Percentiles rank a stretch among this genome's conserved stretches.
These are phyloP conservation scores for Plasmodium yoelii DNA, from an alignment of 169 alveolate genomes.

Conservation along the genomic window DNA sequence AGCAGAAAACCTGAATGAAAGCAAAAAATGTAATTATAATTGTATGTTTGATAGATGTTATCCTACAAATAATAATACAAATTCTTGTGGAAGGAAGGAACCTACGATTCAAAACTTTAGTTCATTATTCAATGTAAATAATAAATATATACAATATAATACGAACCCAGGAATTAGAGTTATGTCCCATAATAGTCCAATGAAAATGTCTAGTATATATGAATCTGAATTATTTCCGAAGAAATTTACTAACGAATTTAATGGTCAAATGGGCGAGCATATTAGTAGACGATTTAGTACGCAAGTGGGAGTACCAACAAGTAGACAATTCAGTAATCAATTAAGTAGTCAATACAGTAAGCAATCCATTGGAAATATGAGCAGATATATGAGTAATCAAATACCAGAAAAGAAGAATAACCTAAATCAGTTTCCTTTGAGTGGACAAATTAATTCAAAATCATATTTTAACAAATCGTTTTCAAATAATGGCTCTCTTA, in stretches of 20 bases:
- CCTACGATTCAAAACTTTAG: slow-evolving; percentile 50
- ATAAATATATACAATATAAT: slow-evolving; percentile 51
- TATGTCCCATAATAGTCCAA: slow-evolving; percentile 7
- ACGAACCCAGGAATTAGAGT: slow-evolving; percentile 1
- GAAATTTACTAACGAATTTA: not conserved
- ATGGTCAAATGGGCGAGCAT: not conserved
- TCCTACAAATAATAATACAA: slow-evolving; percentile 3
- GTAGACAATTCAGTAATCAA: slow-evolving; percentile 4
- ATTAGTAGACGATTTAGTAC: not conserved
- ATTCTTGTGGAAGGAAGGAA: slow-evolving; percentile 48
- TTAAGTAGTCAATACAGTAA: not conserved
- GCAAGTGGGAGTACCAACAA: not conserved
- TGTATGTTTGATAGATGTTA: slow-evolving; percentile 66
- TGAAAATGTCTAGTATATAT: slow-evolving; percentile 55
- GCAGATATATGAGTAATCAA: not conserved
- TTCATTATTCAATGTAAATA: slow-evolving; percentile 57
- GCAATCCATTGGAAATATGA: not conserved
- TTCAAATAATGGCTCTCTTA: slow-evolving; percentile 7
- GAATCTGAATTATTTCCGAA: slow-evolving; percentile 37
- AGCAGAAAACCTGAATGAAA: slow-evolving; percentile 8
- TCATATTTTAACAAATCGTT: slow-evolving; percentile 4
- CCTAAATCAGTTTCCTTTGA: not conserved
- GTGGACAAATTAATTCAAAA: slow-evolving; percentile 10
- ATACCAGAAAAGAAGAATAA: not conserved
- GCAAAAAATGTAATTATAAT: slow-evolving; percentile 19